Evolutionary conservation across 805 yeast species (phyloP), one percentile per base, ranked within the genome.

Genomic region (Nakazawaea holstii): DNA sequence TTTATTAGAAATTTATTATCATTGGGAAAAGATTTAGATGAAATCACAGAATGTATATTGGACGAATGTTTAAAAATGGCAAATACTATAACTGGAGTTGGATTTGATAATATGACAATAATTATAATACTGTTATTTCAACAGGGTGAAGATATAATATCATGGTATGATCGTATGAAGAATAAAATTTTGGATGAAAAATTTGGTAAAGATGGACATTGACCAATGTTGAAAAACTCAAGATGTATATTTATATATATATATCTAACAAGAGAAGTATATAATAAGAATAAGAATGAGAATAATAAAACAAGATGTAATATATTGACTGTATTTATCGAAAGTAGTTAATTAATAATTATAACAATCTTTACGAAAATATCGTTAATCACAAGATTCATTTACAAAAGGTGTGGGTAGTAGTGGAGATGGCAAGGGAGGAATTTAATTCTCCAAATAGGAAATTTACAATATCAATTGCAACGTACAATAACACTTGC

Each of bases 31-130:
- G 74, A 70, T 49, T 61, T 84, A 20, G 78, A 80, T 38, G 79
- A 77, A 39, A 80, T 84, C 20, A 71, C 77, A 15, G 82, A 80
- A 44, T 72, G 73, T 47, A 61, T 85, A 2, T 62, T 86, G 46
- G 87, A 84, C 53, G 80, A 78, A 52, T 81, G 89, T 48, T 73
- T 86, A 44, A 73, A 79, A 6, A 78, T 80, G 76, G 91, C 92
- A 1, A 78, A 83, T 53, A 80, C 84, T 32, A 72, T 76, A 29
- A 86, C 92, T 0, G 94, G 94, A 2, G 77, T 84, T 26, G 95
- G 95, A 1, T 85, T 83, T 55, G 95, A 86, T 61, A 86, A 86
- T 58, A 86, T 86, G 92, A 84, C 91, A 0, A 67, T 84, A 15
- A 73, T 83, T n/a, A 75, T 86, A 6, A 73, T 85, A 8, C 85